These are phyloP conservation scores for Trichoderma guizhouense DNA, from an alignment of 2,329 filamentous ascomycete species.

Conservation along the genomic window DNA sequence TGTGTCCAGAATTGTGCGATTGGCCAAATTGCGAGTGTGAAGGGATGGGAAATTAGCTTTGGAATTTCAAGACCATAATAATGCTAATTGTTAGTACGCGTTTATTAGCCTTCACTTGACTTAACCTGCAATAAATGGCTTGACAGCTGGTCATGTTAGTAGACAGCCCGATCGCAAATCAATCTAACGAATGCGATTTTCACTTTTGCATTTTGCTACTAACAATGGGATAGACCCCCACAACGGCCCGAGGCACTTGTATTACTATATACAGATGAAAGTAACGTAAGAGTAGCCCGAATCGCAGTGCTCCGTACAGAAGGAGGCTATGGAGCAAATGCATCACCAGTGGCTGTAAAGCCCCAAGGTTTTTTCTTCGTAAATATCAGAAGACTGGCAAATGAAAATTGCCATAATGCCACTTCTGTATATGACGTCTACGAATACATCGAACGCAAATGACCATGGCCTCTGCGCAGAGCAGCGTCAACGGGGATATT, in stretches of 20 bases:
- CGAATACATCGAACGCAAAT: neutral
- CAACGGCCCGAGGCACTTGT: neutral
- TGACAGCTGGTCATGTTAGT: neutral
- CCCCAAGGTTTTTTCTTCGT: neutral
- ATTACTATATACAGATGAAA: neutral
- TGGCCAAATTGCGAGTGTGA: neutral
- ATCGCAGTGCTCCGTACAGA: neutral
- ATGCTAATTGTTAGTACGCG: neutral
- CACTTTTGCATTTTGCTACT: neutral
- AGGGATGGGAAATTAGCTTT: neutral
- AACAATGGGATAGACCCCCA: neutral
- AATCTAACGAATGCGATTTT: neutral
- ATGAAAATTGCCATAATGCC: neutral
- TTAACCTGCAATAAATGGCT: neutral
- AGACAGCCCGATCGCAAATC: neutral
- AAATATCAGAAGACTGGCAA: neutral
- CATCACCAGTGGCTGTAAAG: neutral
- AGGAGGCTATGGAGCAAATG: neutral
- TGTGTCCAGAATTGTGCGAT: neutral
- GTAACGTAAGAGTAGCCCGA: neutral
- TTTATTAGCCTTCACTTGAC: neutral
- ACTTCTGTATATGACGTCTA: neutral
- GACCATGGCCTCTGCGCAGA: neutral
- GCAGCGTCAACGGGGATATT: neutral
- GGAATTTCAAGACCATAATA: neutral